Evolutionary conservation across 768 basidiomycete species (phyloP).

Genomic region (Trametes elegans): DNA sequence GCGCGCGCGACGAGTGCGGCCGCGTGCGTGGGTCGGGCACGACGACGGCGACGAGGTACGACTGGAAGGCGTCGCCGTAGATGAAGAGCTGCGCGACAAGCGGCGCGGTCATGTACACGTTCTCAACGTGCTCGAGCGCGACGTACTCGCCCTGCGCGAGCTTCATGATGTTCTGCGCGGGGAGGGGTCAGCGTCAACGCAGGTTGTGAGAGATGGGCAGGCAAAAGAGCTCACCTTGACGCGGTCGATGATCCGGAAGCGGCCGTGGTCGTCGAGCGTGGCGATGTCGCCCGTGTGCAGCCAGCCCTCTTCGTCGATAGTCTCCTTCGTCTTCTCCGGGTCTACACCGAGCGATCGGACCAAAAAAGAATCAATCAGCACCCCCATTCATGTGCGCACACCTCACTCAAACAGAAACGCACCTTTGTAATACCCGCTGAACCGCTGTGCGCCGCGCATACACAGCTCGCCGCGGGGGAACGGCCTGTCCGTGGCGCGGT

Average conservation of each 20-base stretch:
- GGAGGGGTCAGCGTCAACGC: background rate
- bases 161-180: constrained; percentile 92
- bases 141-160: constrained; percentile 98
- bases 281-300: constrained; percentile 89
- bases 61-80: constrained; percentile 85
- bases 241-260: constrained; percentile 90
- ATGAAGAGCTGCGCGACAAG: constrained; percentile 79
- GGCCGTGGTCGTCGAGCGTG: constrained; percentile 73
- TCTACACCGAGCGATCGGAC: too few relatives aligned
- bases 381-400: too few relatives aligned
- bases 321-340: constrained; percentile 74
- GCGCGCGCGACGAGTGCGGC: constrained; percentile 56
- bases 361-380: background rate
- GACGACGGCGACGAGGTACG: constrained; percentile 80
- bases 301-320: constrained; percentile 89
- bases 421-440: constrained; percentile 81
- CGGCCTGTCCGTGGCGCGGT: constrained; percentile 83
- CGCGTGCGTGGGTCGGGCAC: constrained; percentile 83
- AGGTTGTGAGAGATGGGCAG: background rate
- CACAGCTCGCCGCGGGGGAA: constrained; percentile 89
- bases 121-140: constrained; percentile 93
- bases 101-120: constrained; percentile 66
- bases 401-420: background rate
- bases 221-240: constrained; percentile 64
- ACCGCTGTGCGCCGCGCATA: constrained; percentile 61